phyloP scores from a whole-genome alignment of 768 basidiomycete species.

The Pleurotus giganteus region DNA sequence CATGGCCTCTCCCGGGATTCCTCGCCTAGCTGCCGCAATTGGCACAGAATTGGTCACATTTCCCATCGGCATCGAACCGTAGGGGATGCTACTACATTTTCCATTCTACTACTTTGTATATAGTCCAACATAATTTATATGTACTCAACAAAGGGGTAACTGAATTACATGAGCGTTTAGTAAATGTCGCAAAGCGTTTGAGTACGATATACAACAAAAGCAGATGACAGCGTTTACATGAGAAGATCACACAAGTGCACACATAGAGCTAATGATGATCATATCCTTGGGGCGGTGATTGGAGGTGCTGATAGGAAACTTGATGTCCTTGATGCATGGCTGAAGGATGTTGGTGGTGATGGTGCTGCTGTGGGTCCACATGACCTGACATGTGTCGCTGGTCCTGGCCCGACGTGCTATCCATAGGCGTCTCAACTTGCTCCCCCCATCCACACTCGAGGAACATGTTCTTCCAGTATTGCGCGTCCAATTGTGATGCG shows the following conservation, averaged over 20 bases:
- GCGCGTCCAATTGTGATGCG: constrained; percentile 58
- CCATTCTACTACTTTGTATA: background rate
- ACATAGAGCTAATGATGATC: constrained; percentile 3
- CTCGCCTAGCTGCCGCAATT: constrained; percentile 66
- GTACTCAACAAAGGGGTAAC: background rate
- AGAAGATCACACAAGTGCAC: too few species aligned
- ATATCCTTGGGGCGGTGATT: constrained; percentile 6
- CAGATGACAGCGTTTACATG: background rate
- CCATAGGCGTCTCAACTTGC: constrained; percentile 28
- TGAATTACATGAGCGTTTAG: background rate
- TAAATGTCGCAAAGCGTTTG: background rate
- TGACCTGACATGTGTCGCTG: constrained; percentile 11
- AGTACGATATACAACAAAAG: constrained; percentile 1
- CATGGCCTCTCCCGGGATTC: constrained; percentile 55
- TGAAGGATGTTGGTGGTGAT: constrained; percentile 6
- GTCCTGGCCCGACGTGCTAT: background rate
- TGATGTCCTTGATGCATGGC: constrained; percentile 5
- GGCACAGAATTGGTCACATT: constrained; percentile 60
- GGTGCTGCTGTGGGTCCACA: constrained; percentile 9
- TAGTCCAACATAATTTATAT: background rate
- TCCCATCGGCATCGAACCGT: constrained; percentile 60
- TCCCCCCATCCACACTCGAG: constrained; percentile 69
- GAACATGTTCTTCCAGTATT: constrained; percentile 77
- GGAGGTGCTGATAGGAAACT: constrained; percentile 8
- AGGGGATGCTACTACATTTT: constrained; percentile 6